These are phyloP conservation scores for Thalassiosira profunda DNA, from an alignment of 108 stramenopile genomes.

Conservation along the genomic window DNA sequence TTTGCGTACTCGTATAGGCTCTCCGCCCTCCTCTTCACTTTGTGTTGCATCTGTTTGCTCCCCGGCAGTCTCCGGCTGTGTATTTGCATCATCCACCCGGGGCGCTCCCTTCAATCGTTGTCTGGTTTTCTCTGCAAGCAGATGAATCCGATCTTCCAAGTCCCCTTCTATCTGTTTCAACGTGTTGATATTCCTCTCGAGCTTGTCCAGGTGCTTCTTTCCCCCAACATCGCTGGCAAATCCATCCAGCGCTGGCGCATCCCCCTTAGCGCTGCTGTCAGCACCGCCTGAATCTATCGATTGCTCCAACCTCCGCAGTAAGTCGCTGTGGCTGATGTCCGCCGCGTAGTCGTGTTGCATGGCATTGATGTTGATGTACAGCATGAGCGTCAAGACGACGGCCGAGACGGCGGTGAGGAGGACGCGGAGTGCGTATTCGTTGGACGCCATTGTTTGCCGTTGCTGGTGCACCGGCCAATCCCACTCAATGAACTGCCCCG, in stretches of 20 bases:
- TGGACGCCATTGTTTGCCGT: too few relatives aligned
- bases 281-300: not conserved
- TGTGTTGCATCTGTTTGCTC: not conserved
- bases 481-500: too few relatives aligned
- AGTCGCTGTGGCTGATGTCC: not conserved
- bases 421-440: not conserved
- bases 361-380: slow-evolving; percentile 22
- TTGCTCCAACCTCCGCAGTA: slow-evolving; percentile 17
- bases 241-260: too few relatives aligned
- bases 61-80: not conserved
- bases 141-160: too few relatives aligned
- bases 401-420: not conserved
- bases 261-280: not conserved
- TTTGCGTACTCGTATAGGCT: not conserved
- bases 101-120: too few relatives aligned
- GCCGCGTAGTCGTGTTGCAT: not conserved
- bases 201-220: too few relatives aligned
- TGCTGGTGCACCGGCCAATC: too few relatives aligned
- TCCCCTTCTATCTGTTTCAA: too few relatives aligned
- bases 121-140: too few relatives aligned
- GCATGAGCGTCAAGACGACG: not conserved
- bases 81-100: too few relatives aligned
- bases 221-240: too few relatives aligned
- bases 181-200: too few relatives aligned
- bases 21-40: slow-evolving; percentile 4